Evolutionary conservation across 202 grass and related monocot genomes (phyloP).

Genomic region (Eragrostis tef): DNA sequence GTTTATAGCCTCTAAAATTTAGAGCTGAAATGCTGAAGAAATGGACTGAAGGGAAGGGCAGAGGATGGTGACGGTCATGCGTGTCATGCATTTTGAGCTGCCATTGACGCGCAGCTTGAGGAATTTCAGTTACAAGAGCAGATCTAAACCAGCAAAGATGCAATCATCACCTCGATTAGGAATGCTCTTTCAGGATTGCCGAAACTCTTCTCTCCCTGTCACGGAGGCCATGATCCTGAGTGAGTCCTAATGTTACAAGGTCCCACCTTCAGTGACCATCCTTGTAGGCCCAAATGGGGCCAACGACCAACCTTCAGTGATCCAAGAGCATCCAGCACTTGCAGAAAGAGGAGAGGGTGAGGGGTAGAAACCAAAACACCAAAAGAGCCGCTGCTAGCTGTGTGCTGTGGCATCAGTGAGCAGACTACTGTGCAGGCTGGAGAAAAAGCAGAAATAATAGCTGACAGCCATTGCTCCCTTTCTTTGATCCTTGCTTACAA

Average conservation of each 20-base stretch:
- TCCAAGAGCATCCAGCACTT: neutral
- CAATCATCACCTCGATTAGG: constrained; percentile 1
- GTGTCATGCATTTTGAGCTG: neutral
- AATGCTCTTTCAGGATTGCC: too few relatives aligned
- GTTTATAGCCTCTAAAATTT: too few relatives aligned
- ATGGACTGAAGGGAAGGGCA: too few relatives aligned
- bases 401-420: neutral
- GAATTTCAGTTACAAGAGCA: neutral
- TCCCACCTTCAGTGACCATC: neutral
- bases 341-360: neutral
- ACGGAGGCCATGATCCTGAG: neutral
- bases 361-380: neutral
- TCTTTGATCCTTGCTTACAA: constrained; percentile 31
- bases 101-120: neutral
- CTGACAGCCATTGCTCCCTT: constrained; percentile 53
- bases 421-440: constrained; percentile 7
- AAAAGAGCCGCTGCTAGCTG: neutral
- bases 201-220: too few relatives aligned
- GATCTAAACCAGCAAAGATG: too few relatives aligned
- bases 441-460: constrained; percentile 62
- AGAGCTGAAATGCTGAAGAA: too few relatives aligned
- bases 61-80: too few relatives aligned
- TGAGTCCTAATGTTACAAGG: neutral
- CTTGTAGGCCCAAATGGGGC: too few relatives aligned
- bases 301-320: neutral